Evolutionary conservation across 2,329 filamentous ascomycete species (phyloP).

Genomic region (Calonectria fujianensis): DNA sequence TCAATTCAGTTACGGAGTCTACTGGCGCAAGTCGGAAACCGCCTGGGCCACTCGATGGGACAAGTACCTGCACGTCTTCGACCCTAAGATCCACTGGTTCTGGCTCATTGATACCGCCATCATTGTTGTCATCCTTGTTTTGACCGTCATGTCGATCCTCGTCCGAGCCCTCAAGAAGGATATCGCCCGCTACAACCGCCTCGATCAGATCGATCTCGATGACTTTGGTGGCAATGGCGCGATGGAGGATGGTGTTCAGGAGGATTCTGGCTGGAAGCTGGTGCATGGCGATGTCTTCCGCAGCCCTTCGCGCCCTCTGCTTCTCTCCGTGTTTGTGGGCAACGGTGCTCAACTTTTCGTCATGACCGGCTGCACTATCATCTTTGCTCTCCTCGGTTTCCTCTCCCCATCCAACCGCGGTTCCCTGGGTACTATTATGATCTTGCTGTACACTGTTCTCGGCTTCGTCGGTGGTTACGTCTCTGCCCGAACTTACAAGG

Average conservation of each 20-base stretch:
- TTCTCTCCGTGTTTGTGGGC: constrained; percentile 91
- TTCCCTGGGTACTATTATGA: constrained; percentile 93
- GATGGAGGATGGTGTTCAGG: constrained; percentile 93
- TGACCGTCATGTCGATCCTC: constrained; percentile 95
- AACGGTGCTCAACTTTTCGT: constrained; percentile 98
- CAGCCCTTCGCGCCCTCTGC: constrained; percentile 85
- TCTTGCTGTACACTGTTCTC: constrained; percentile 94
- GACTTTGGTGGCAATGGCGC: constrained; percentile 88
- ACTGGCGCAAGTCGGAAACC: constrained; percentile 88
- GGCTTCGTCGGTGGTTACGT: constrained; percentile 94
- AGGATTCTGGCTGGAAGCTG: constrained; percentile 98
- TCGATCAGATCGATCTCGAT: constrained; percentile 93
- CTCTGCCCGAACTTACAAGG: constrained; percentile 94
- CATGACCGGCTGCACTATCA: constrained; percentile 96
- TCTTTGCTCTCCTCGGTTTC: constrained; percentile 94
- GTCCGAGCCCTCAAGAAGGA: constrained; percentile 93
- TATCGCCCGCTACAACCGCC: constrained; percentile 95
- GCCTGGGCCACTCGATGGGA: constrained; percentile 99
- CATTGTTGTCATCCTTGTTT: constrained; percentile 92
- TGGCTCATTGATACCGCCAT: constrained; percentile 97
- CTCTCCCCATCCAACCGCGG: constrained; percentile 96
- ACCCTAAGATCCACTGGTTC: constrained; percentile 99
- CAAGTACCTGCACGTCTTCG: constrained; percentile 97
- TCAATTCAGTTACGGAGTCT: constrained; percentile 93
- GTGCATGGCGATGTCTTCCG: constrained; percentile 99